Conservation (phyloP, 495 filamentous ascomycete genomes). For the Penicillium angulare region DNA sequence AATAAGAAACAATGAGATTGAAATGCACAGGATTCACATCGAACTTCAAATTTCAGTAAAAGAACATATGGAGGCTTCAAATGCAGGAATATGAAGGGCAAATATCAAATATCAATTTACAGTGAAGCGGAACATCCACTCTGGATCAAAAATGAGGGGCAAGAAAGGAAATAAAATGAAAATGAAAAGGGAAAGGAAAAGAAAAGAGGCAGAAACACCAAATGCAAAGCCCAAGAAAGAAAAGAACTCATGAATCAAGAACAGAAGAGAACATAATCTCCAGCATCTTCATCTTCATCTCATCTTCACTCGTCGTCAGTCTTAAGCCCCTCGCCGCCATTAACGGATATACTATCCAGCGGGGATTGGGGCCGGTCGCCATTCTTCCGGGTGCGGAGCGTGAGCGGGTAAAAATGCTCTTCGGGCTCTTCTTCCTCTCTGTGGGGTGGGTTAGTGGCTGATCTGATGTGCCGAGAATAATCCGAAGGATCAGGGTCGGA, state of each 20-base stretch:
- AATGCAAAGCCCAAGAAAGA: conserved; percentile 7
- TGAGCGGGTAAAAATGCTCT: conserved; percentile 90
- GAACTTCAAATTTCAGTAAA: conserved; percentile 4
- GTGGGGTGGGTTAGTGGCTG: background rate
- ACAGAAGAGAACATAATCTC: background rate
- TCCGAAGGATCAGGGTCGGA: background rate
- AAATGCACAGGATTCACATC: background rate
- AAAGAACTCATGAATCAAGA: conserved; percentile 1
- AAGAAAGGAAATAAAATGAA: too few relatives aligned
- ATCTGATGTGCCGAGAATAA: background rate
- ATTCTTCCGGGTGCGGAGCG: conserved; percentile 54
- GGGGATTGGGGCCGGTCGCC: conserved; percentile 39
- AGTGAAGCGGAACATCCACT: background rate
- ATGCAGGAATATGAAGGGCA: conserved; percentile 9
- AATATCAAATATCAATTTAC: conserved; percentile 8
- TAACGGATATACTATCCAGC: conserved; percentile 42
- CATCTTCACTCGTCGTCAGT: background rate
- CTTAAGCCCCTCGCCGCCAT: conserved; percentile 17
- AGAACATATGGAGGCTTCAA: conserved; percentile 8
- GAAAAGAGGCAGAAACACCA: conserved; percentile 12
- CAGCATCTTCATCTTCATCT: background rate
- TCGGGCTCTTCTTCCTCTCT: conserved; percentile 96
- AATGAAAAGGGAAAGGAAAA: conserved; percentile 9
- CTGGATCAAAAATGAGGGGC: too few relatives aligned
- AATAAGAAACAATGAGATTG: background rate